phyloP scores from a whole-genome alignment of 352 stramenopile genomes.

The Pythium utonaiense region DNA sequence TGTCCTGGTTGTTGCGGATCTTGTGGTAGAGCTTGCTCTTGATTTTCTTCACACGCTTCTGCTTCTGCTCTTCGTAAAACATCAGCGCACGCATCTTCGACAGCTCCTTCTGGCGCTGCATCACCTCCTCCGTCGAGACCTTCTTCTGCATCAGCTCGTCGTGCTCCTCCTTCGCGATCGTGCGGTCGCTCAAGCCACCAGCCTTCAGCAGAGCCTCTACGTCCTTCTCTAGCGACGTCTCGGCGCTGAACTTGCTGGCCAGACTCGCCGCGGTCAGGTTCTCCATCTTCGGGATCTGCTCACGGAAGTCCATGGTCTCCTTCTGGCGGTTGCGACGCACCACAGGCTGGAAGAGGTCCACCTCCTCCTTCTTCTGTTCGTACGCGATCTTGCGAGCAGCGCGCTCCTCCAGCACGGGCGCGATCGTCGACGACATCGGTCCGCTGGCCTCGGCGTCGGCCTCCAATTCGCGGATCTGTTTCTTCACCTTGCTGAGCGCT shows the following conservation, averaged over 20 bases:
- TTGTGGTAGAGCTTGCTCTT: conserved; percentile 99
- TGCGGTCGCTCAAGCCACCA: conserved; percentile 48
- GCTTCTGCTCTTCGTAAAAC: conserved; percentile 99
- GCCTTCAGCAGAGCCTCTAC: conserved; percentile 65
- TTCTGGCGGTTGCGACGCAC: conserved; percentile 92
- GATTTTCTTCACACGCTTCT: conserved; percentile 98
- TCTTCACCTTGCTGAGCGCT: conserved; percentile 50
- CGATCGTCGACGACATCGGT: conserved; percentile 57
- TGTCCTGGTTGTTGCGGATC: conserved; percentile 94
- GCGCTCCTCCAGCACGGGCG: conserved; percentile 83
- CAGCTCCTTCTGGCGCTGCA: conserved; percentile 88
- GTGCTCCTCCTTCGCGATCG: conserved; percentile 60
- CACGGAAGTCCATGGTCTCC: conserved; percentile 93
- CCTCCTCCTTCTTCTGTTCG: conserved; percentile 80
- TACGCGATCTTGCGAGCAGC: conserved; percentile 89
- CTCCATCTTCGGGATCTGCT: conserved; percentile 78
- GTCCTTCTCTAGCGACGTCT: conserved; percentile 88
- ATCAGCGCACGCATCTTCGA: conserved; percentile 95
- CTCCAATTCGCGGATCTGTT: conserved; percentile 71
- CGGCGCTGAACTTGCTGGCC: conserved; percentile 91
- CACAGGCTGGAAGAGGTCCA: conserved; percentile 87
- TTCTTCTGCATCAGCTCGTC: conserved; percentile 71
- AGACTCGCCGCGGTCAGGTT: conserved; percentile 84
- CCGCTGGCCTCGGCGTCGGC: conserved; percentile 51
- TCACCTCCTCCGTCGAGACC: conserved; percentile 75